A percentile compares a stretch with the other conserved stretches of the same genome.
Evolutionary conservation across 2,329 filamentous ascomycete genomes (phyloP).

Genomic region (Onygenales sp.): DNA sequence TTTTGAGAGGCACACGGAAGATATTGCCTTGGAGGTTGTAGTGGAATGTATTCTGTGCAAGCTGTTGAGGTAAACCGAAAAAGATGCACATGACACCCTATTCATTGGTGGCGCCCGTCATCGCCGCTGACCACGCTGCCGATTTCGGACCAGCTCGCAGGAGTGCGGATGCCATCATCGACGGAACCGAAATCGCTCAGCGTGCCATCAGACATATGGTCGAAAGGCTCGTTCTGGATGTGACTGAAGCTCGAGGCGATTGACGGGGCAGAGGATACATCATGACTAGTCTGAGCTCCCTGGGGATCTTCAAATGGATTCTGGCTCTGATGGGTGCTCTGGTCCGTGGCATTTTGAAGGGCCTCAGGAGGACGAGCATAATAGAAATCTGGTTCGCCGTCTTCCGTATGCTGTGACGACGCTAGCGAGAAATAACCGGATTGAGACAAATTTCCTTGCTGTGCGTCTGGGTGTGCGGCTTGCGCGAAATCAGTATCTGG

Average conservation of each 20-base stretch:
- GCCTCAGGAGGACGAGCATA: slow-evolving; percentile 23
- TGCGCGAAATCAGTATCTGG: slow-evolving; percentile 19
- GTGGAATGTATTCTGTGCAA: no score
- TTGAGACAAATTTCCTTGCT: slow-evolving; percentile 9
- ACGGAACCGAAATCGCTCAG: slow-evolving; percentile 29
- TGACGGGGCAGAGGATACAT: slow-evolving; percentile 27
- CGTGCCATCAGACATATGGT: slow-evolving; percentile 23
- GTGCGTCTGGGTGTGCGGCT: slow-evolving; percentile 9
- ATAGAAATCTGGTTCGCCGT: slow-evolving; percentile 18
- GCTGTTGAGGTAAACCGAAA: not conserved
- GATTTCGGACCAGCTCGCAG: slow-evolving; percentile 36
- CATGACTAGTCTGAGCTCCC: slow-evolving; percentile 10
- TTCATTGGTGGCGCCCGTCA: slow-evolving; percentile 19
- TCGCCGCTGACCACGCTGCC: slow-evolving; percentile 35
- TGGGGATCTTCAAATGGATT: slow-evolving; percentile 17
- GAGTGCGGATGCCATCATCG: slow-evolving; percentile 25
- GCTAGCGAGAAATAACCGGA: slow-evolving; percentile 19
- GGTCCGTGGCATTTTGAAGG: slow-evolving; percentile 12
- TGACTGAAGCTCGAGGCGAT: slow-evolving; percentile 29
- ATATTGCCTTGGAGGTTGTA: no score
- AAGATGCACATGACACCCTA: not conserved
- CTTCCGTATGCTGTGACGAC: slow-evolving; percentile 23
- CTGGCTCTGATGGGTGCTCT: slow-evolving; percentile 1
- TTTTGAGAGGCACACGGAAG: no score
- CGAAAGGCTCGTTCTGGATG: slow-evolving; percentile 21